Percentiles rank a stretch among this genome's conserved stretches.
These are phyloP conservation scores for Bauhinia variegata DNA, from an alignment of 306 rosid species.

Conservation along the genomic window DNA sequence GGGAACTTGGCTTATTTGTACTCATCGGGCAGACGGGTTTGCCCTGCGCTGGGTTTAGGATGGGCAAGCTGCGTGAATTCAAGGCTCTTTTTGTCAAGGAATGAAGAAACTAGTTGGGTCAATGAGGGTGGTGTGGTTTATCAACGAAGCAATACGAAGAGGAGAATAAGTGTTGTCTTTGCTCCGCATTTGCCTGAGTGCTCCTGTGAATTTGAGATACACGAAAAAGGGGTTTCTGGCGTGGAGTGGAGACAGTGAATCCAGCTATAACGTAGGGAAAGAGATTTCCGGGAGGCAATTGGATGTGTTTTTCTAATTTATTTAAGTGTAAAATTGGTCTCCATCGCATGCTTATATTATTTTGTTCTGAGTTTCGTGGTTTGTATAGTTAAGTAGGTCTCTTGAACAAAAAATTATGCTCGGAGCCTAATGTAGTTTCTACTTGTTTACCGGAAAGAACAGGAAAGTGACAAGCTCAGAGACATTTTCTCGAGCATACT, in stretches of 20 bases:
- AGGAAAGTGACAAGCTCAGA: too few species aligned
- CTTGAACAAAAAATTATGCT: too few species aligned
- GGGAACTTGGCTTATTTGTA: conserved; percentile 57
- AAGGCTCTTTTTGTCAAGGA: conserved; percentile 69
- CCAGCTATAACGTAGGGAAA: neutral
- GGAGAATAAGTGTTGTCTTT: conserved; percentile 42
- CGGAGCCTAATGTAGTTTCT: too few species aligned
- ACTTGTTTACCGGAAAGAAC: too few species aligned
- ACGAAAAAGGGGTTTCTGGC: conserved; percentile 36
- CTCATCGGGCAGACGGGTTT: conserved; percentile 73
- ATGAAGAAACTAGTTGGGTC: conserved; percentile 35
- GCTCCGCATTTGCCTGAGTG: neutral
- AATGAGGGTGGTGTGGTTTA: conserved; percentile 18
- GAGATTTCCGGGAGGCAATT: neutral
- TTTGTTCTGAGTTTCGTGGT: neutral
- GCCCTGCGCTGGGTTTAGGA: conserved; percentile 80
- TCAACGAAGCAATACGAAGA: conserved; percentile 36
- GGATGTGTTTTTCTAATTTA: conserved; percentile 7
- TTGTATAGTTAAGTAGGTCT: too few species aligned
- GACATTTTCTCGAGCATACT: neutral
- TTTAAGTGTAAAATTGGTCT: neutral
- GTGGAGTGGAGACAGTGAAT: neutral
- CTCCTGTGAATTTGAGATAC: neutral
- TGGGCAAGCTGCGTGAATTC: conserved; percentile 93
- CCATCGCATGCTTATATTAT: neutral